Percentiles rank a stretch among this genome's conserved stretches.
phyloP scores from a whole-genome alignment of 176 grass and related monocot species.

The Avena eriantha region DNA sequence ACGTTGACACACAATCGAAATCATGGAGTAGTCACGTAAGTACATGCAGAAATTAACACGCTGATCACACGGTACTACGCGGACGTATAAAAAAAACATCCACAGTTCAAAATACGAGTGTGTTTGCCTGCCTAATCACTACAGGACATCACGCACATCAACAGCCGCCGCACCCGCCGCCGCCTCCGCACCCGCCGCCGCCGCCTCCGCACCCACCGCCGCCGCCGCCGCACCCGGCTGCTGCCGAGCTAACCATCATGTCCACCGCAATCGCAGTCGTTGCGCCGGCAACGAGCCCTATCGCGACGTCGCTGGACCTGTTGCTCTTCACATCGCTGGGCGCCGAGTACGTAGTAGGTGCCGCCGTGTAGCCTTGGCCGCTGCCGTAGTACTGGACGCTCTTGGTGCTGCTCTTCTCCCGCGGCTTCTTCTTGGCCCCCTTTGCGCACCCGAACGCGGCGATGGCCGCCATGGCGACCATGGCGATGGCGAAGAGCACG shows the following conservation, averaged over 20 bases:
- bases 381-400: slow-evolving; percentile 51
- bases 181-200: background rate
- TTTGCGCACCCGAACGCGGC: slow-evolving; percentile 56
- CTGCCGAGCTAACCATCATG: background rate
- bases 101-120: background rate
- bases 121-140: background rate
- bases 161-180: background rate
- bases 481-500: background rate
- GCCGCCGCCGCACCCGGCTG: no score
- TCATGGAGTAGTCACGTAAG: background rate
- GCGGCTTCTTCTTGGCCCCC: slow-evolving; percentile 42
- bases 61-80: background rate
- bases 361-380: slow-evolving; percentile 21
- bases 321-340: background rate
- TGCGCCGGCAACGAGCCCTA: slow-evolving; percentile 32
- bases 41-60: background rate
- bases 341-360: background rate
- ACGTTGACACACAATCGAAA: background rate
- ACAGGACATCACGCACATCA: background rate
- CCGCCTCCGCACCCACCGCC: no score
- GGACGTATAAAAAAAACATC: background rate
- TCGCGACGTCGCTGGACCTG: slow-evolving; percentile 15
- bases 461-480: slow-evolving; percentile 43
- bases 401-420: slow-evolving; percentile 7
- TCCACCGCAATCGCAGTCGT: background rate